phyloP scores from a whole-genome alignment of 139 green algal species.

The Coccomyxa sp. region DNA sequence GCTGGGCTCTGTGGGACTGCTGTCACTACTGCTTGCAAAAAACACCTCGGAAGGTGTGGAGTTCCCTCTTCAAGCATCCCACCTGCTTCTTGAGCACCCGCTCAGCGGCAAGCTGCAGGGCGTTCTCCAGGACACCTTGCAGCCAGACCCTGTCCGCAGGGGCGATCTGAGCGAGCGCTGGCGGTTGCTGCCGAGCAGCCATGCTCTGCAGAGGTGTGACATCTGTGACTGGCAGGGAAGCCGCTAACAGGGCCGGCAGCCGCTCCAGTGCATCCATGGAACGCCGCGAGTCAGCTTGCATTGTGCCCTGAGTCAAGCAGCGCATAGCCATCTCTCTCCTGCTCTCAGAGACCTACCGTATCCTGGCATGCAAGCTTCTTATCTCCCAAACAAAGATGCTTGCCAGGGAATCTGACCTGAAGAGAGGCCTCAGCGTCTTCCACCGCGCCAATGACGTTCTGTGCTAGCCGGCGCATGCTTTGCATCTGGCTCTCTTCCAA shows the following conservation, averaged over 20 bases:
- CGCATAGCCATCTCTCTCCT: not conserved
- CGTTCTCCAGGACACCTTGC: not conserved
- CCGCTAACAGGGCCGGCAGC: conserved; percentile 27
- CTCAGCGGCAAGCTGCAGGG: not conserved
- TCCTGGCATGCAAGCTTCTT: not conserved
- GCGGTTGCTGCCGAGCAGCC: not conserved
- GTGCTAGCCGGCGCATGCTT: conserved; percentile 1
- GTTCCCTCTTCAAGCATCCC: too few species aligned
- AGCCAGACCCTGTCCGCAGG: conserved; percentile 1
- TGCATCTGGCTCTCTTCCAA: conserved; percentile 26
- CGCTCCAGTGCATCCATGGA: conserved; percentile 21
- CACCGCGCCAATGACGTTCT: conserved; percentile 14
- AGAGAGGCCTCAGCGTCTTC: conserved; percentile 12
- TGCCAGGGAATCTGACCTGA: conserved; percentile 2
- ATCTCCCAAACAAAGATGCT: not conserved
- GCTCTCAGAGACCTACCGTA: not conserved
- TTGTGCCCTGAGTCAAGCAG: conserved; percentile 15
- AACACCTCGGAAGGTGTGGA: too few species aligned
- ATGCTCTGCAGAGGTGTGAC: not conserved
- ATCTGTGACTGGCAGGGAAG: conserved; percentile 8
- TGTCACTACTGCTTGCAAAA: too few species aligned
- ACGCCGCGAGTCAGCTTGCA: conserved; percentile 17
- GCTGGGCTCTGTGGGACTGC: too few species aligned
- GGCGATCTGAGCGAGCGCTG: not conserved
- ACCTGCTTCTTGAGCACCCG: not conserved